phyloP scores from a whole-genome alignment of 805 yeast species.

The Nakazawaea ernobii region DNA sequence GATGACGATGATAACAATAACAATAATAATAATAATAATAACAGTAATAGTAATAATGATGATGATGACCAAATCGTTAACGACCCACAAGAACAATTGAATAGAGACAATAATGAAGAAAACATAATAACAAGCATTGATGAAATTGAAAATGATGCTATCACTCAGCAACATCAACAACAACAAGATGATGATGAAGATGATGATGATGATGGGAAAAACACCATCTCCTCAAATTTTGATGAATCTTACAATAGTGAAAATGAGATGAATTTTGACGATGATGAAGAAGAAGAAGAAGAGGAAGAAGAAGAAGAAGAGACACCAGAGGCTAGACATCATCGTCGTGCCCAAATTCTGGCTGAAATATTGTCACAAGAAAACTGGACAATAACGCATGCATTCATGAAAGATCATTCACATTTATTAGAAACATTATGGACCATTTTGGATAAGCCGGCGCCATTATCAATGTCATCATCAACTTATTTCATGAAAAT shows the following conservation, averaged over 20 bases:
- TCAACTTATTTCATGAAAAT: conserved; percentile 90
- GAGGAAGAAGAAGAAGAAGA: conserved; percentile 26
- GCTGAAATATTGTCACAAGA: conserved; percentile 89
- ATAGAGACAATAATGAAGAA: not conserved
- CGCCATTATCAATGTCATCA: conserved; percentile 65
- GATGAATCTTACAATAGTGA: conserved; percentile 12
- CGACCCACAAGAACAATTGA: not conserved
- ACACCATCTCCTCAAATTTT: not conserved
- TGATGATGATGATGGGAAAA: conserved; percentile 10
- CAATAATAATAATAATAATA: not conserved
- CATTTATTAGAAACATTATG: conserved; percentile 66
- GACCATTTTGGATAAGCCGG: conserved; percentile 66
- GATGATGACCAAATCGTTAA: no score
- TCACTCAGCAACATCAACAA: conserved; percentile 13
- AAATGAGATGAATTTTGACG: conserved; percentile 19
- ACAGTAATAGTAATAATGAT: not conserved
- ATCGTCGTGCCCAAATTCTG: conserved; percentile 56
- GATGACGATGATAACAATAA: not conserved
- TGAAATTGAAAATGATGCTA: not conserved
- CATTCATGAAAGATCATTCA: conserved; percentile 67
- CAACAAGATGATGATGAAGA: conserved; percentile 4
- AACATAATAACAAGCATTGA: not conserved
- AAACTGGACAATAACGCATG: conserved; percentile 89
- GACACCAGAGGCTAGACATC: conserved; percentile 27
- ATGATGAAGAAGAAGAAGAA: conserved; percentile 18